phyloP scores from a whole-genome alignment of 2,329 filamentous ascomycete species.

The Phoma herbarum region DNA sequence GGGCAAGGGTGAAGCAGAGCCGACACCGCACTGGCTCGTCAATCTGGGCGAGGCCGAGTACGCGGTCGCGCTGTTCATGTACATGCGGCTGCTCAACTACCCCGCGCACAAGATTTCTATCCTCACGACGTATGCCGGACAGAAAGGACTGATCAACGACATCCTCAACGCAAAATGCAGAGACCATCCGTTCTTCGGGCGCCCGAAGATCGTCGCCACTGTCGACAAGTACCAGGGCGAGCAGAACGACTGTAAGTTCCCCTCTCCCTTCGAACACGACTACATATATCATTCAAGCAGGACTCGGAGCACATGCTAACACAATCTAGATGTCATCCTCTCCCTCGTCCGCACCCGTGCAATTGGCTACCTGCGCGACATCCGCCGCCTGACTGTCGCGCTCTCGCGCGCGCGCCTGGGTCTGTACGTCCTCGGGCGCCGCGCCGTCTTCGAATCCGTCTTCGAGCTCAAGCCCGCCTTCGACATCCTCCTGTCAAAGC shows the following conservation, averaged over 20 bases:
- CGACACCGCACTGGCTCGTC: conserved; percentile 92
- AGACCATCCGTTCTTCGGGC: conserved; percentile 82
- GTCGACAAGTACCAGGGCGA: conserved; percentile 99
- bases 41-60: conserved; percentile 98
- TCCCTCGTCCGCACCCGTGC: conserved; percentile 88
- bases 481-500: conserved; percentile 76
- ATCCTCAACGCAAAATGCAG: conserved; percentile 85
- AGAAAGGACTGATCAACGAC: conserved; percentile 86
- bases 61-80: conserved; percentile 92
- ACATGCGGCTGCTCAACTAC: conserved; percentile 96
- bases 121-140: conserved; percentile 91
- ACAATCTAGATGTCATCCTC: conserved; percentile 79
- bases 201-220: conserved; percentile 89
- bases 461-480: conserved; percentile 90
- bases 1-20: conserved; percentile 85
- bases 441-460: conserved; percentile 86
- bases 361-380: conserved; percentile 91
- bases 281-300: too few relatives aligned
- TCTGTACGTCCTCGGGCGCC: conserved; percentile 88
- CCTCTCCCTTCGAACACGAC: background rate
- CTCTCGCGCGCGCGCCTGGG: conserved; percentile 91
- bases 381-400: conserved; percentile 92
- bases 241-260: conserved; percentile 93
- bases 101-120: conserved; percentile 85
- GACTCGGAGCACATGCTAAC: conserved; percentile 20